Evolutionary conservation across 2,329 filamentous ascomycete genomes (phyloP), one percentile per base, ranked within the genome.

Genomic region (Alternaria hordeiaustralica): DNA sequence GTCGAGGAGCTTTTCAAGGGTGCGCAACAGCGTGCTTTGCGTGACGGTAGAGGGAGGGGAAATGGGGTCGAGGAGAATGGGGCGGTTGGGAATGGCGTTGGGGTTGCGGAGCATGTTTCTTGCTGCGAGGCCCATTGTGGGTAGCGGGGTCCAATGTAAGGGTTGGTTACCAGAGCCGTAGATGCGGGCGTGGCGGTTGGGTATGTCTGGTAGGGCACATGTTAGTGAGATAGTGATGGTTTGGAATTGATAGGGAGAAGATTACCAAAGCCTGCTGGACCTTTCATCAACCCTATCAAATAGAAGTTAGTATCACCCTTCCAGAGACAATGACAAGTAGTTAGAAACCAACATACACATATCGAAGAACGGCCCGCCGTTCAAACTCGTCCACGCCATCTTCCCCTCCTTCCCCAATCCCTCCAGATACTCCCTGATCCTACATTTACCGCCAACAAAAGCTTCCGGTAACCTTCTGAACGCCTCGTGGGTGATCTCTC

Each of bases 321-420:
- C 8, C 25, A 26, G 8, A 26, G 8, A 2, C n/a, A 41, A 3
- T 21, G 21, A 21, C 21, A 21, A 21, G 21, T 7, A 20, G 15
- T 9, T n/a, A n/a, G 13, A 33, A 21, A 21, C 21, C 21, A 21
- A 72, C 72, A 64, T 60, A 78, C 76, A 78, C 76, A 80, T 78
- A 15, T 80, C 78, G 36, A 79, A 78, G 56, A 80, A 79, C 6
- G 78, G 75, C 0, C 78, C 78, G 2, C 78, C 77, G 8, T 77
- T 80, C 46, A 80, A 57, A 30, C 73, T 71, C 4, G 72, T 72
- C 78, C 77, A 80, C 0, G 51, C 18, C 11, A 80, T 72, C 50
- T 69, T 70, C 0, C 68, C 71, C 6, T 70, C 58, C n/a, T 62
- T 61, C 1, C 55, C 68, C n/a, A 78, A 50, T 58, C 63, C 65